phyloP scores from a whole-genome alignment of 2,329 filamentous ascomycete species.

The Fusarium zealandicum region DNA sequence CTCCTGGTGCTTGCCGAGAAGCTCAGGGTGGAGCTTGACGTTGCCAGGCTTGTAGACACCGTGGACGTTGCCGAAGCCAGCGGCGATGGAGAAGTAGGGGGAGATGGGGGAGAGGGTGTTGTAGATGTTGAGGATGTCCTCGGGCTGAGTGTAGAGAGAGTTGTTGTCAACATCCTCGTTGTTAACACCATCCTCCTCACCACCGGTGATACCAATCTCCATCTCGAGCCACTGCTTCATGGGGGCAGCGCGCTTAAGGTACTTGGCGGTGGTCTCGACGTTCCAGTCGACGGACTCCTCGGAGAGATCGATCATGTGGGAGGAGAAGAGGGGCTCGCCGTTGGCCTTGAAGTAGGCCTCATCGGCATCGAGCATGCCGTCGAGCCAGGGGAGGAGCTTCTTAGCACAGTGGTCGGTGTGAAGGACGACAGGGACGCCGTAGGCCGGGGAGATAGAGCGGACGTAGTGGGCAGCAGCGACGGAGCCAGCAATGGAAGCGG shows the following conservation, averaged over 20 bases:
- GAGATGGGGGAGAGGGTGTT: constrained; percentile 84
- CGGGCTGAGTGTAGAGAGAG: constrained; percentile 96
- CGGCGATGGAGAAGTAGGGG: constrained; percentile 97
- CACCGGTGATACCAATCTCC: constrained; percentile 87
- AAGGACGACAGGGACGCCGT: constrained; percentile 89
- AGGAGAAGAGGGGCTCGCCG: constrained; percentile 91
- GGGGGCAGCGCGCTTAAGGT: constrained; percentile 91
- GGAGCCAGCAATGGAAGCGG: constrained; percentile 86
- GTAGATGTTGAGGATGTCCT: constrained; percentile 94
- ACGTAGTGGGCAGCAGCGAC: constrained; percentile 94
- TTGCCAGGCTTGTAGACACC: constrained; percentile 99
- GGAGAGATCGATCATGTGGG: constrained; percentile 98
- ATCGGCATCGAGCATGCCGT: constrained; percentile 93
- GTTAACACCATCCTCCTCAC: constrained; percentile 98
- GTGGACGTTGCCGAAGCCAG: constrained; percentile 98
- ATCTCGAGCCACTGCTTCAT: constrained; percentile 99
- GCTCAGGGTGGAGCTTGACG: constrained; percentile 94
- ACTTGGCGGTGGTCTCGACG: constrained; percentile 88
- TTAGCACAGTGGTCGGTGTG: constrained; percentile 99
- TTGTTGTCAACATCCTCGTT: constrained; percentile 98
- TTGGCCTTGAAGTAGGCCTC: constrained; percentile 94
- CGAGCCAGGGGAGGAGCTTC: constrained; percentile 98
- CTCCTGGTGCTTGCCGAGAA: constrained; percentile 95
- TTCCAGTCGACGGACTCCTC: constrained; percentile 92
- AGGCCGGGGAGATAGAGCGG: constrained; percentile 83